phyloP scores from a whole-genome alignment of 2,329 filamentous ascomycete species.

The Colletotrichum sansevieriae region DNA sequence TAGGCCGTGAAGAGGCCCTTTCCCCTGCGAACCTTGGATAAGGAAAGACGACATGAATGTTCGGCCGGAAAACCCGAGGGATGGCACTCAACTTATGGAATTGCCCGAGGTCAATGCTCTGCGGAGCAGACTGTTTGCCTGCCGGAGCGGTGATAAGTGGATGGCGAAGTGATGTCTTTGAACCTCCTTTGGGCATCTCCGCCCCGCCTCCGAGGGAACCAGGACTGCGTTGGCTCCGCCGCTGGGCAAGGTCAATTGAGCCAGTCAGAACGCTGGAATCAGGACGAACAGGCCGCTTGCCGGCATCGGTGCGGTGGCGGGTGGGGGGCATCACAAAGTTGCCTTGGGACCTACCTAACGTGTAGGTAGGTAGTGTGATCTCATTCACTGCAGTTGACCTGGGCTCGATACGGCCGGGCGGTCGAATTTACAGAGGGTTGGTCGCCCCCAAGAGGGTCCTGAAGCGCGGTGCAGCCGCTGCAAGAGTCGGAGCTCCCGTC shows the following conservation, averaged over 20 bases:
- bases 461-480: neutral
- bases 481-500: slow-evolving; percentile 28
- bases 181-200: slow-evolving; percentile 41
- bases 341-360: neutral
- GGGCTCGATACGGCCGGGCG: neutral
- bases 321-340: slow-evolving; percentile 6
- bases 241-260: neutral
- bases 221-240: slow-evolving; percentile 19
- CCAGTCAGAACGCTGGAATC: slow-evolving; percentile 8
- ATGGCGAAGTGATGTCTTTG: slow-evolving; percentile 10
- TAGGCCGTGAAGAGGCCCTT: neutral
- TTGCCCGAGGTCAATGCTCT: neutral
- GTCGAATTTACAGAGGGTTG: neutral
- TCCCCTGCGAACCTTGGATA: neutral
- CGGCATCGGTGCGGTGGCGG: slow-evolving; percentile 30
- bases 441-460: too few relatives aligned
- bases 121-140: neutral
- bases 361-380: neutral
- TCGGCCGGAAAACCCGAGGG: neutral
- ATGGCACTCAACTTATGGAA: neutral
- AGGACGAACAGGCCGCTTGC: slow-evolving; percentile 17
- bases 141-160: slow-evolving; percentile 29
- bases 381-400: neutral
- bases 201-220: slow-evolving; percentile 29
- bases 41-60: neutral